A percentile compares a stretch with the other conserved stretches of the same genome.
These are phyloP conservation scores for Backusella tuberculispora DNA, from an alignment of 192 early-diverging fungal genomes.

Conservation along the genomic window DNA sequence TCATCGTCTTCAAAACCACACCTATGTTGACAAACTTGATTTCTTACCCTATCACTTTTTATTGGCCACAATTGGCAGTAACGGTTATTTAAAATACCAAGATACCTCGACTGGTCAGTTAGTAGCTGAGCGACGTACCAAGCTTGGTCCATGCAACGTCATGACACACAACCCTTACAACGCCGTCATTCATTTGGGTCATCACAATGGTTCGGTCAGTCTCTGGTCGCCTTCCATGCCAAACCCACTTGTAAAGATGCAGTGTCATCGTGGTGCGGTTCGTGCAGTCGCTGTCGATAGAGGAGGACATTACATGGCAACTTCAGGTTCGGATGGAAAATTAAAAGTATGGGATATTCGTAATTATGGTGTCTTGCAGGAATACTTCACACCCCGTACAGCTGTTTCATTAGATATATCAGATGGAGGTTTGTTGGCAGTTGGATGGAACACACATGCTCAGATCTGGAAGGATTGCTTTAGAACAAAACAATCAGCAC, in stretches of 20 bases:
- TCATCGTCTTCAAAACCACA: conserved; percentile 83
- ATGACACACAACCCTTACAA: conserved; percentile 92
- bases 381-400: conserved; percentile 78
- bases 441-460: conserved; percentile 81
- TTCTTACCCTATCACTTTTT: conserved; percentile 95
- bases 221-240: conserved; percentile 89
- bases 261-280: conserved; percentile 89
- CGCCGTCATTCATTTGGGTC: conserved; percentile 91
- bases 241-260: conserved; percentile 89
- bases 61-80: conserved; percentile 80
- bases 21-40: conserved; percentile 81
- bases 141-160: conserved; percentile 76
- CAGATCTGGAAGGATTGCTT: conserved; percentile 91
- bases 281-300: conserved; percentile 84
- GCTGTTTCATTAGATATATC: conserved; percentile 83
- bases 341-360: conserved; percentile 95
- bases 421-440: conserved; percentile 82
- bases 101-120: conserved; percentile 91
- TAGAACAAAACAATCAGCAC: conserved; percentile 70
- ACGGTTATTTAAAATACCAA: conserved; percentile 88
- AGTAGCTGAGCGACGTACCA: conserved; percentile 77
- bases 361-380: conserved; percentile 76
- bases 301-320: conserved; percentile 85
- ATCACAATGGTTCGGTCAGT: conserved; percentile 86
- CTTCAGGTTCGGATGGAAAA: conserved; percentile 86